A percentile compares a stretch with the other conserved stretches of the same genome.
phyloP scores from a whole-genome alignment of 352 stramenopile species.

The Pythium sp. region DNA sequence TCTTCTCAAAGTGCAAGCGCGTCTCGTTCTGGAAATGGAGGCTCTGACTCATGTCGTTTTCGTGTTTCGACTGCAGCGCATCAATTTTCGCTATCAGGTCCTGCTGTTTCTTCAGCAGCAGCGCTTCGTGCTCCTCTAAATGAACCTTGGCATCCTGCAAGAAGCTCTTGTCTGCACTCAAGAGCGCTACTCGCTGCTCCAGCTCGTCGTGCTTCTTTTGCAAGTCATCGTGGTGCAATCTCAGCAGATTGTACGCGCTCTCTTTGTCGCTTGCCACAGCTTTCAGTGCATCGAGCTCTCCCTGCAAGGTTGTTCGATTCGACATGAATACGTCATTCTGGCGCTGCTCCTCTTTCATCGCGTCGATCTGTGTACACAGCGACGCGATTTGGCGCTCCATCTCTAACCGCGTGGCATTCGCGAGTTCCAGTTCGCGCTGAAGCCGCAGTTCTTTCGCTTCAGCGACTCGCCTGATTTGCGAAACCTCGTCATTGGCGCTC shows the following conservation, averaged over 20 bases:
- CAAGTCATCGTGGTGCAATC: conserved; percentile 26
- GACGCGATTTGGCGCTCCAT: conserved; percentile 48
- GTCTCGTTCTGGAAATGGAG: conserved; percentile 56
- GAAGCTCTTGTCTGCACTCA: conserved; percentile 65
- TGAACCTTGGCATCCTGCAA: conserved; percentile 51
- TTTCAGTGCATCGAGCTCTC: conserved; percentile 36
- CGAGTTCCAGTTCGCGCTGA: conserved; percentile 50
- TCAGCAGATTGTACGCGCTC: conserved; percentile 11
- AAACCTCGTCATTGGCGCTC: conserved; percentile 31
- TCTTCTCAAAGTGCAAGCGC: conserved; percentile 61
- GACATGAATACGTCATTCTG: conserved; percentile 28
- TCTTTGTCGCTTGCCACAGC: conserved; percentile 27
- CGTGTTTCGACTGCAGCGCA: conserved; percentile 35
- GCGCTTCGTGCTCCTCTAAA: conserved; percentile 48
- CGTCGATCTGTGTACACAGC: conserved; percentile 43
- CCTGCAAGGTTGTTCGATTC: conserved; percentile 26
- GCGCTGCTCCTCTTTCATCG: conserved; percentile 41
- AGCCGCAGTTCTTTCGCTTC: conserved; percentile 36
- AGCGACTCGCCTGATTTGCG: conserved; percentile 25
- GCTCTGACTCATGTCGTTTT: conserved; percentile 33
- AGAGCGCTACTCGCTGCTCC: conserved; percentile 39
- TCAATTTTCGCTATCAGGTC: conserved; percentile 39
- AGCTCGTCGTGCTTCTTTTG: conserved; percentile 20
- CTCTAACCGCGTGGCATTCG: conserved; percentile 44
- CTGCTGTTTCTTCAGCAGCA: conserved; percentile 34